Evolutionary conservation across 331 rosid genomes (phyloP).

Genomic region (Rhamnella rubrinervis): DNA sequence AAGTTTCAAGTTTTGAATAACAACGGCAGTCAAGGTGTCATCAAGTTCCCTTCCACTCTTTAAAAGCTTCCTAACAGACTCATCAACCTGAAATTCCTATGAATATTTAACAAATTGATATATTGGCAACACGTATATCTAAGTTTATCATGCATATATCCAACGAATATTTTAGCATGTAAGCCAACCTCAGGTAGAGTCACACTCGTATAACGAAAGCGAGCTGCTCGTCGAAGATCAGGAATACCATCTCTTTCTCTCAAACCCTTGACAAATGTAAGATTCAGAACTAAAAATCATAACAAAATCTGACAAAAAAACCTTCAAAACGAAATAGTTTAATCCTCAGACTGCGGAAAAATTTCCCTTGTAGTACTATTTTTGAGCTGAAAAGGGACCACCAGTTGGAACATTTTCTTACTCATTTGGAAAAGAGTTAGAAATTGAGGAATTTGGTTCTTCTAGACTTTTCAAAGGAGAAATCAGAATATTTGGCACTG

Average conservation of each 20-base stretch:
- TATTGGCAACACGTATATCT: no score
- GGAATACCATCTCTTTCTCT: conserved; percentile 84
- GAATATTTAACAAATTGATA: not conserved
- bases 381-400: conserved; percentile 1
- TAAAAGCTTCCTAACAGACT: conserved; percentile 53
- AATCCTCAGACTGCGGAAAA: conserved; percentile 8
- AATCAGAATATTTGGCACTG: conserved; percentile 18
- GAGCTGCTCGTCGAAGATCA: conserved; percentile 80
- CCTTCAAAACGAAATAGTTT: conserved; percentile 1
- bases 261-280: conserved; percentile 48
- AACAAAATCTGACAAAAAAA: conserved; percentile 15
- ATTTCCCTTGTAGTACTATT: not conserved
- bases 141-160: no score
- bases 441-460: conserved; percentile 7
- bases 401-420: not conserved
- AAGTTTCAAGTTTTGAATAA: conserved; percentile 76
- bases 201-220: conserved; percentile 76
- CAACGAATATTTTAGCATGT: not conserved
- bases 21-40: conserved; percentile 65
- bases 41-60: conserved; percentile 72
- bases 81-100: conserved; percentile 53
- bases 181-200: conserved; percentile 73
- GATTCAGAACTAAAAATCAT: conserved; percentile 12
- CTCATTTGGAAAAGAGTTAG: not conserved
- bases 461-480: conserved; percentile 19